Percentiles rank a stretch among this genome's conserved stretches.
Conservation (phyloP, 257 asterid genomes). For the Gentiana straminea region DNA sequence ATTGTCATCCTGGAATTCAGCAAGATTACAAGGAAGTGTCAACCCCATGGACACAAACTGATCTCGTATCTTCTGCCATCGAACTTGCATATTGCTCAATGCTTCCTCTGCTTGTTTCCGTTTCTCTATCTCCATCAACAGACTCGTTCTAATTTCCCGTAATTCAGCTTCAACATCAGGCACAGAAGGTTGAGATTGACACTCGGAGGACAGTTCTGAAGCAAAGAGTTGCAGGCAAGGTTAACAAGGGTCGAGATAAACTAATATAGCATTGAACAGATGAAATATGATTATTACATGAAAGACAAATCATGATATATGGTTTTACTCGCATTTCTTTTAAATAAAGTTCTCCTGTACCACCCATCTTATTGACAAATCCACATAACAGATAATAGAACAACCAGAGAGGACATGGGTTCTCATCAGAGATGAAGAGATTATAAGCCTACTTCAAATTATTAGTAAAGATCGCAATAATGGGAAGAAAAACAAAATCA, state of each 20-base stretch:
- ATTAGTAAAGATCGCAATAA: no score
- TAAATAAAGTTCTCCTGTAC: not conserved
- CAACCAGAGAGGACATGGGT: no score
- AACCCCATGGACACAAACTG: slow-evolving; percentile 57
- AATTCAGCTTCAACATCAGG: slow-evolving; percentile 63
- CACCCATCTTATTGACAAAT: not conserved
- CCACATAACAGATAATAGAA: no score
- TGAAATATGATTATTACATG: no score
- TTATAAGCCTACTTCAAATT: no score
- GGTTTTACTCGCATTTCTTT: not conserved
- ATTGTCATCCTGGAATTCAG: slow-evolving; percentile 37
- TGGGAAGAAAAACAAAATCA: no score
- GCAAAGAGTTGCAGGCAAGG: slow-evolving; percentile 19
- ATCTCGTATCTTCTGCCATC: slow-evolving; percentile 55
- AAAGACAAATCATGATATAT: no score
- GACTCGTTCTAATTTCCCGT: slow-evolving; percentile 54
- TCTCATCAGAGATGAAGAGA: no score
- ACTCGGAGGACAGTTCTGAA: slow-evolving; percentile 76
- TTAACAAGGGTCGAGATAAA: slow-evolving; percentile 4
- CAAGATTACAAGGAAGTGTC: slow-evolving; percentile 45
- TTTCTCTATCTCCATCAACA: slow-evolving; percentile 78
- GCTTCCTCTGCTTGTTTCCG: slow-evolving; percentile 81
- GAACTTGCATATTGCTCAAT: slow-evolving; percentile 36
- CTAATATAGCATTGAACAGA: slow-evolving; percentile 7
- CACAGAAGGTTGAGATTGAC: slow-evolving; percentile 31